Base-by-base conservation (phyloP, 2,329 filamentous ascomycete genomes). In the Paraphoma chrysanthemicola region DNA sequence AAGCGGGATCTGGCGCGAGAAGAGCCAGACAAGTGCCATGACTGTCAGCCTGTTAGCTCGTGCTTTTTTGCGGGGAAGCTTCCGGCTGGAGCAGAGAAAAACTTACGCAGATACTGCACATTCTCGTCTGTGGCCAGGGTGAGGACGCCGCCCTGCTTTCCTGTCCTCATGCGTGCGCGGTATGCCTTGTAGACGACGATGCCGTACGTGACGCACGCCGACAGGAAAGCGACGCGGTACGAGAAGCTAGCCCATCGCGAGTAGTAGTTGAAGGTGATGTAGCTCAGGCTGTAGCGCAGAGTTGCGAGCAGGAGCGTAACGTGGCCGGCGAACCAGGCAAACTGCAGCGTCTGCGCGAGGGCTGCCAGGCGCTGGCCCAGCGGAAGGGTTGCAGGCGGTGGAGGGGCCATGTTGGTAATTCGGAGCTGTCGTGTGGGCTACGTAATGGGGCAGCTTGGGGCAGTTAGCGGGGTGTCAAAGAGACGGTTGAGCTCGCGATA, bases 131-230 rank as follows among this genome's bases (percentile, higher is more conserved):
- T 83, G 54, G 90, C 82, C 64, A 97, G 82, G 59, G 88, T 85
- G 56, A 94, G 52, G 47, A 85, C 78, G 56, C 90, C 86, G 79
- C 80, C 75, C 74, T 84, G 86, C 69, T 88, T 87, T 63, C 90
- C 89, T 48, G 88, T 84, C 85, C 92, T 90, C 69, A 90, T 85
- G 66, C 92, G 90, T 68, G 93, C 92, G 66, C 93, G 89, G 83
- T 93, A 92, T 56, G 92, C 93, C 87, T 99, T 99, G 85, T 97
- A 98, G 60, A 99, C 94, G 48, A 99, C 95, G 66, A 99, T 98
- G 65, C 95, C 94, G 79, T 99, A 99, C 10, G 95, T 98, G 48
- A 88, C 87, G 46, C 93, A 92, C 6, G 95, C 95, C 2, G 93
- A 89, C 68, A 97, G 67, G 77, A 99, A 99, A 55, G 93, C 91